phyloP scores from a whole-genome alignment of 768 basidiomycete species.

The Lentinula edodes region DNA sequence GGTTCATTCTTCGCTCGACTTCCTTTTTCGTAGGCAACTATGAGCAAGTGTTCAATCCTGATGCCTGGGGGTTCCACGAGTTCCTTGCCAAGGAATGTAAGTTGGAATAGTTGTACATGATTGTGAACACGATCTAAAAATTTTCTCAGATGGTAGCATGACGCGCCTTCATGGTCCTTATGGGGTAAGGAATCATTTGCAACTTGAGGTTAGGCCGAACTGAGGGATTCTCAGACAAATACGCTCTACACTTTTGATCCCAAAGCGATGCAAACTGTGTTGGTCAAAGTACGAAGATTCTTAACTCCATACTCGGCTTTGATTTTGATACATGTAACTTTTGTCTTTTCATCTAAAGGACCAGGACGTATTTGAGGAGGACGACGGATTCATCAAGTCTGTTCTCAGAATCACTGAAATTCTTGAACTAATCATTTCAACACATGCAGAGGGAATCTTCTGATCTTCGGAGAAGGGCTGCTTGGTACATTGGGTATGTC shows the following conservation, averaged over 20 bases:
- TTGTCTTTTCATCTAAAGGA: not conserved
- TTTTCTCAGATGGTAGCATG: not conserved
- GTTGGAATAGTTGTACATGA: not conserved
- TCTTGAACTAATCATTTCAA: not conserved
- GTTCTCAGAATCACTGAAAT: not conserved
- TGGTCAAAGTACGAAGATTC: not conserved
- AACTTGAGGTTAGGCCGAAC: not conserved
- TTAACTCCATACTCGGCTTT: not conserved
- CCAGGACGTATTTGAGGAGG: slow-evolving; percentile 1
- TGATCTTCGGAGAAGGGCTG: not conserved
- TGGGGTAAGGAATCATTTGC: not conserved
- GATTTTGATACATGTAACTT: not conserved
- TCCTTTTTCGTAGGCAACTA: not conserved
- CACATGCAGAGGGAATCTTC: not conserved
- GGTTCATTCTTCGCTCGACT: not conserved
- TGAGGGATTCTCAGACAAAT: not conserved
- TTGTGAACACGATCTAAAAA: not conserved
- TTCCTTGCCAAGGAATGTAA: slow-evolving; percentile 1
- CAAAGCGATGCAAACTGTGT: not conserved
- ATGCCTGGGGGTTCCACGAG: not conserved
- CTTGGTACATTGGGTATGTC: not conserved
- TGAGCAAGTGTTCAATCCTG: not conserved
- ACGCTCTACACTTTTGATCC: slow-evolving; percentile 3
- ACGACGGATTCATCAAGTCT: not conserved
- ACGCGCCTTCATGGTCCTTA: not conserved